Percentiles rank a stretch among this genome's conserved stretches.
Evolutionary conservation across 2,329 filamentous ascomycete species (phyloP).

Genomic region (Amylocarpus encephaloides): DNA sequence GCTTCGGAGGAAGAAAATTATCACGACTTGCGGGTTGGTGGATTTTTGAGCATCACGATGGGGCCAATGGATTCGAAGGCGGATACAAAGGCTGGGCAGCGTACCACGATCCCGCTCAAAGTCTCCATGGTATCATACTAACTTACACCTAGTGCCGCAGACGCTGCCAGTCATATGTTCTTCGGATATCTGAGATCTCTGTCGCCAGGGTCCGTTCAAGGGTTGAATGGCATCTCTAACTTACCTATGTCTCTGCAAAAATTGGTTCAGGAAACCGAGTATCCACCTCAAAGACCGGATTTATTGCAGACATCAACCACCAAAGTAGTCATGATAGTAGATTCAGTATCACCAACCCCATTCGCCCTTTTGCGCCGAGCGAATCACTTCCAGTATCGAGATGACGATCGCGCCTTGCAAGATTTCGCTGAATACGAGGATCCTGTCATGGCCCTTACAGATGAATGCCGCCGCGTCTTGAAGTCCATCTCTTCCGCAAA

Average conservation of each 20-base stretch:
- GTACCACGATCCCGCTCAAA: constrained; percentile 44
- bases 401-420: constrained; percentile 77
- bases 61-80: constrained; percentile 85
- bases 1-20: constrained; percentile 85
- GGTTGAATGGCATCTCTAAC: constrained; percentile 71
- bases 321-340: constrained; percentile 94
- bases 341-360: constrained; percentile 88
- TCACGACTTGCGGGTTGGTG: constrained; percentile 97
- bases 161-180: constrained; percentile 94
- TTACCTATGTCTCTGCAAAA: constrained; percentile 88
- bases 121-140: not conserved
- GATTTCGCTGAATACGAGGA: constrained; percentile 86
- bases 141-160: constrained; percentile 61
- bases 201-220: constrained; percentile 65
- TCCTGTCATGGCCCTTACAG: constrained; percentile 78
- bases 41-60: constrained; percentile 89
- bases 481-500: constrained; percentile 84
- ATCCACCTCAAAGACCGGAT: constrained; percentile 73
- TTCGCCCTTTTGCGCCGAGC: constrained; percentile 85
- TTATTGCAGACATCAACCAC: constrained; percentile 76
- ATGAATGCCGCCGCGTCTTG: constrained; percentile 88
- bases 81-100: constrained; percentile 84
- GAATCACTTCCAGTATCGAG: constrained; percentile 92
- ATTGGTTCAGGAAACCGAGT: constrained; percentile 85
- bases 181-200: constrained; percentile 93